Base-by-base conservation (phyloP, 139 green algal species). In the Pedinophyceae sp. region DNA sequence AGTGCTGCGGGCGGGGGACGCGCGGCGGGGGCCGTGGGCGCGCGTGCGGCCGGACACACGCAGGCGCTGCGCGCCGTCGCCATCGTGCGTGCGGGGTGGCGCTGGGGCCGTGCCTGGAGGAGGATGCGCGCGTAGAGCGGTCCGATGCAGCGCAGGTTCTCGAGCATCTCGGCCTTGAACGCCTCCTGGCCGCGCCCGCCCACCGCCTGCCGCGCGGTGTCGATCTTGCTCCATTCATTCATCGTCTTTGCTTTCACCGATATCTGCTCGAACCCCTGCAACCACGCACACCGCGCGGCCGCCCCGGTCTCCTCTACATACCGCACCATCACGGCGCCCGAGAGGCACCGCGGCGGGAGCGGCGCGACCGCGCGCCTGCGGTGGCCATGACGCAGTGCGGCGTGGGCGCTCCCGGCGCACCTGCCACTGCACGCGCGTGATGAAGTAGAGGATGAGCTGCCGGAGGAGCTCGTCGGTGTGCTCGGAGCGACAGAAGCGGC, bases 121-220 rank as follows among this genome's bases (percentile, higher is more conserved):
- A 61, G 27, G 25, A 61, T 61, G 7, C 45, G 55, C 16, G 55
- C 55, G 43, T 61, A 61, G 24, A 61, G 16, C 16, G 41, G 46
- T 19, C 24, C 22, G 17, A 61, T 26, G 18, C 19, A 3, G 10
- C 3, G 34, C n/a, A 50, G 18, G 16, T 27, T 17, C 34, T 59
- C 7, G 4, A 38, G 4, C 34, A 50, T 27, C 30, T 55, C 49
- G 17, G n/a, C n/a, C 23, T 30, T 38, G 49, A 27, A 55, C n/a
- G n/a, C n/a, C n/a, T n/a, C n/a, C n/a, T n/a, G n/a, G n/a, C n/a
- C n/a, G n/a, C n/a, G n/a, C n/a, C n/a, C n/a, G n/a, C n/a, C n/a
- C n/a, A n/a, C n/a, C n/a, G n/a, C n/a, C n/a, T n/a, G n/a, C n/a
- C n/a, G n/a, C n/a, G n/a, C n/a, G n/a, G n/a, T n/a, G n/a, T n/a